phyloP scores from a whole-genome alignment of 1,284 basidiomycete species.

The Albatrellus sp. region DNA sequence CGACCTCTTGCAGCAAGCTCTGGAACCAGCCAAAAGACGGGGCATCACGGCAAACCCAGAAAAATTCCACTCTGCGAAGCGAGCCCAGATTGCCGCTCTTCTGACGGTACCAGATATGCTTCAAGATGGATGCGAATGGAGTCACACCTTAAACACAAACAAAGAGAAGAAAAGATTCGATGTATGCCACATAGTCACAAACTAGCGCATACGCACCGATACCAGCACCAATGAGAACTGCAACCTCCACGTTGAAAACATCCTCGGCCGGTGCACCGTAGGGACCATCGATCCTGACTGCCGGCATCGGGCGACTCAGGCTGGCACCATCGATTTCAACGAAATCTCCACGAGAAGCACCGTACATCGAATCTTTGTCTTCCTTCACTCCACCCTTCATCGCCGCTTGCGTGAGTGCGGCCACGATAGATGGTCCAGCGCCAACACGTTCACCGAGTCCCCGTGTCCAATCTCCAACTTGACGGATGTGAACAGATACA shows the following conservation, averaged over 20 bases:
- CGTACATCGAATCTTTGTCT: constrained; percentile 26
- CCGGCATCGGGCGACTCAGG: constrained; percentile 42
- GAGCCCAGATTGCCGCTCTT: constrained; percentile 62
- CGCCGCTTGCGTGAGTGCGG: constrained; percentile 59
- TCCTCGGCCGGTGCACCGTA: constrained; percentile 86
- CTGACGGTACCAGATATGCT: constrained; percentile 89
- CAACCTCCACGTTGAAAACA: constrained; percentile 77
- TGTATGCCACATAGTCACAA: constrained; percentile 13
- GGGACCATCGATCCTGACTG: constrained; percentile 75
- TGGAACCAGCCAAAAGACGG: constrained; percentile 94
- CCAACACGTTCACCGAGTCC: constrained; percentile 74
- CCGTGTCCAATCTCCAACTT: constrained; percentile 81
- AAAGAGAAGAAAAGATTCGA: background rate
- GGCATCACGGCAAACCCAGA: constrained; percentile 83
- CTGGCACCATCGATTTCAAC: constrained; percentile 56
- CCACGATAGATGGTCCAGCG: constrained; percentile 63
- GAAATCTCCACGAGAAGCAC: constrained; percentile 54
- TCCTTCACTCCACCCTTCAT: constrained; percentile 63
- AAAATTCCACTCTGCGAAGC: constrained; percentile 78
- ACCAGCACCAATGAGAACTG: constrained; percentile 78
- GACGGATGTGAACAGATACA: constrained; percentile 80
- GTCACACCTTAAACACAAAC: constrained; percentile 49
- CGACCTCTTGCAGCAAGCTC: constrained; percentile 71
- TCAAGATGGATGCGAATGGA: constrained; percentile 83
- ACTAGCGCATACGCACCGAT: constrained; percentile 43